Conservation (phyloP, 2,329 filamentous ascomycete genomes). For the Hymenoscyphus linearis region DNA sequence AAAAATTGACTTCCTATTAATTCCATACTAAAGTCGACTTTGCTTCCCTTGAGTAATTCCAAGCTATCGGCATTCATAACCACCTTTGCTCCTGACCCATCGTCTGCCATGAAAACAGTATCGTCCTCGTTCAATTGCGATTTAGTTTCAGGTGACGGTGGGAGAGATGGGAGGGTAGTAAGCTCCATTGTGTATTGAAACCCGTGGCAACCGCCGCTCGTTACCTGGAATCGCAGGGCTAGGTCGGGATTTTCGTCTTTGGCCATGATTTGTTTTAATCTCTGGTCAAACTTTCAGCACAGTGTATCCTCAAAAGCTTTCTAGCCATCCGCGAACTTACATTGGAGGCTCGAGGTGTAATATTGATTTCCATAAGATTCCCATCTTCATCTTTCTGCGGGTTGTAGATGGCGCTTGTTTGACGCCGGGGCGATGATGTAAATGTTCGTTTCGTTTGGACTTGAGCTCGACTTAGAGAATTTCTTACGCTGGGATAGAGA, state of each 20-base stretch:
- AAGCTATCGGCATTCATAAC: conserved; percentile 85
- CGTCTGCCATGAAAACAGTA: conserved; percentile 72
- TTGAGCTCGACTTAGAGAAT: background rate
- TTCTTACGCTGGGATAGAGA: background rate
- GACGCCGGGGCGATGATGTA: conserved; percentile 15
- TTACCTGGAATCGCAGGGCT: conserved; percentile 85
- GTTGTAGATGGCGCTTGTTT: conserved; percentile 56
- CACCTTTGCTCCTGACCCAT: conserved; percentile 64
- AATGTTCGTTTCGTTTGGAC: conserved; percentile 18
- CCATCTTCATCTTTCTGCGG: conserved; percentile 77
- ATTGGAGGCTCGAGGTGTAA: conserved; percentile 76
- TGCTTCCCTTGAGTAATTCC: conserved; percentile 86
- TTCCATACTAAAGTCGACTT: conserved; percentile 94
- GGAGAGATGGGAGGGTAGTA: conserved; percentile 48
- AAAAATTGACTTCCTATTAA: conserved; percentile 94
- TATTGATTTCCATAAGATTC: conserved; percentile 75
- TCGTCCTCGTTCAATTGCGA: conserved; percentile 64
- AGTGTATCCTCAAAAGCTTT: background rate
- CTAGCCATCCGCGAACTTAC: conserved; percentile 40
- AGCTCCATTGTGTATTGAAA: conserved; percentile 97
- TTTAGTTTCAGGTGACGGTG: background rate
- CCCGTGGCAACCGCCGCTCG: conserved; percentile 91
- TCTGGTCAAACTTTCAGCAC: conserved; percentile 13
- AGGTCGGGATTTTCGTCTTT: conserved; percentile 71
- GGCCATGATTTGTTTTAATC: conserved; percentile 58